phyloP scores from a whole-genome alignment of 139 green algal species.

The Picochlorum sp. region DNA sequence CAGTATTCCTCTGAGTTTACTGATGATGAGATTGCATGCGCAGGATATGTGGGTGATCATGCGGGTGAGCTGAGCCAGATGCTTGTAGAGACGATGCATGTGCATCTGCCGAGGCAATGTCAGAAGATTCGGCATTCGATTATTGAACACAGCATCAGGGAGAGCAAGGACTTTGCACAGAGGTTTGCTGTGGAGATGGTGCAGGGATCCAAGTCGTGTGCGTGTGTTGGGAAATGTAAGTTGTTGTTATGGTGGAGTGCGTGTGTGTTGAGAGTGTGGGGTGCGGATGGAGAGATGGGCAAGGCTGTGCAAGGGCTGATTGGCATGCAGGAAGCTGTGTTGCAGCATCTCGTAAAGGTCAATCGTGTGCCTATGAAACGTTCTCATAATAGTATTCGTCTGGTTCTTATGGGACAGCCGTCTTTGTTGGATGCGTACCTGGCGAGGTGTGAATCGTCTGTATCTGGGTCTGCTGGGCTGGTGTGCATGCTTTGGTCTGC shows the following conservation, averaged over 20 bases:
- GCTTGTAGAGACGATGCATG: neutral
- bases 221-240: neutral
- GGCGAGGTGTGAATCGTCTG: too few relatives aligned
- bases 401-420: neutral
- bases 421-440: neutral
- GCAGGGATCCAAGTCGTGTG: too few relatives aligned
- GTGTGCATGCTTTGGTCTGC: too few relatives aligned
- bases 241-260: neutral
- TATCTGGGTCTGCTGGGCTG: too few relatives aligned
- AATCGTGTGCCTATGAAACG: neutral
- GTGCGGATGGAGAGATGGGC: neutral
- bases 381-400: neutral
- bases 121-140: neutral
- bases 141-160: too few relatives aligned
- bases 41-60: neutral
- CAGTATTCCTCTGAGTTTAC: neutral
- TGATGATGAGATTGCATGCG: neutral
- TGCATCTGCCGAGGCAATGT: neutral
- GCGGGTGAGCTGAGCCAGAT: neutral
- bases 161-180: too few relatives aligned
- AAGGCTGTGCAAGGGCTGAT: neutral
- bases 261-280: neutral
- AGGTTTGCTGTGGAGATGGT: too few relatives aligned
- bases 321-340: neutral
- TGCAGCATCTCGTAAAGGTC: neutral